Conservation (phyloP, 2,329 filamentous ascomycete species). For the Colletotrichum acutatum region DNA sequence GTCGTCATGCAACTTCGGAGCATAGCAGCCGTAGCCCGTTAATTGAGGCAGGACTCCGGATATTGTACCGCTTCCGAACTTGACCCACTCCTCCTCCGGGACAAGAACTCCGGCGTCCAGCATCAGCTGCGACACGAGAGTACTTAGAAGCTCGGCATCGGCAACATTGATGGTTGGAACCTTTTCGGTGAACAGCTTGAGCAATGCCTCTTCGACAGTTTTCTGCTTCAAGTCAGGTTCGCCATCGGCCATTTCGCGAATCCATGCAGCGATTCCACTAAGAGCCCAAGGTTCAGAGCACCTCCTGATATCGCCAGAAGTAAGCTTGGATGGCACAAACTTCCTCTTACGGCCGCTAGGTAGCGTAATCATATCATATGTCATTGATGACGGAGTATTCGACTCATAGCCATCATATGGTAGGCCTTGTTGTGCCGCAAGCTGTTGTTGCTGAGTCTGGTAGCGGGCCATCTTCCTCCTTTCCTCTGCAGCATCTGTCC, state of each 20-base stretch:
- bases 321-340: conserved; percentile 88
- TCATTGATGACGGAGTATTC: conserved; percentile 63
- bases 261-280: conserved; percentile 87
- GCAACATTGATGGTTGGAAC: conserved; percentile 99
- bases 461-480: conserved; percentile 66
- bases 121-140: conserved; percentile 83
- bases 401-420: conserved; percentile 68
- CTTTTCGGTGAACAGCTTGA: conserved; percentile 91
- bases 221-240: conserved; percentile 88
- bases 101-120: conserved; percentile 80
- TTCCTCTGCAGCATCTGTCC: conserved; percentile 89
- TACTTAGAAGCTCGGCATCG: conserved; percentile 89
- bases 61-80: conserved; percentile 82
- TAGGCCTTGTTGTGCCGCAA: conserved; percentile 61
- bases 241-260: conserved; percentile 89
- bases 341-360: conserved; percentile 83
- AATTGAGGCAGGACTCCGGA: conserved; percentile 94
- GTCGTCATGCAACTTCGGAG: conserved; percentile 80
- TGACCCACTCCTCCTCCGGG: conserved; percentile 97
- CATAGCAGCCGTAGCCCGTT: conserved; percentile 91
- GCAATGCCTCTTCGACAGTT: conserved; percentile 86
- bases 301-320: conserved; percentile 81
- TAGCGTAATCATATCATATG: conserved; percentile 86
- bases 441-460: conserved; percentile 63
- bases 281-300: conserved; percentile 94